phyloP scores from a whole-genome alignment of 139 green algal genomes.

The Chlorella ohadii region DNA sequence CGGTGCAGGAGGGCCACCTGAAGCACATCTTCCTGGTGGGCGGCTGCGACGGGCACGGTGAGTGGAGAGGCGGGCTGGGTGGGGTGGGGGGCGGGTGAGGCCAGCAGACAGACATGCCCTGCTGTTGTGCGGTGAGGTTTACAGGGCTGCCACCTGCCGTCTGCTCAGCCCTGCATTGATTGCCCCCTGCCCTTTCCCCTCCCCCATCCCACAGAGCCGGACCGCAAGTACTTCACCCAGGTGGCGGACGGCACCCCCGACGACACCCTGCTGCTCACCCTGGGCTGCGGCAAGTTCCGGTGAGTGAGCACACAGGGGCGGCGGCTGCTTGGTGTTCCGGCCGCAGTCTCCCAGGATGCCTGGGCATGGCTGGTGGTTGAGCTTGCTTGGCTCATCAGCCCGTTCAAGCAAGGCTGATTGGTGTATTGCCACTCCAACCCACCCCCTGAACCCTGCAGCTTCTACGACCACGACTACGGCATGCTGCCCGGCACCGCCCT shows the following conservation, averaged over 20 bases:
- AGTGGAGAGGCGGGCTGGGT: too few species aligned
- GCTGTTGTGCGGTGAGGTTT: too few species aligned
- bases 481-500: slow-evolving; percentile 34
- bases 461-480: not conserved
- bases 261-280: slow-evolving; percentile 68
- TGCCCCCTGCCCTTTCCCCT: not conserved
- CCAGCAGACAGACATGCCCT: too few species aligned
- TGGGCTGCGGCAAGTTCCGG: slow-evolving; percentile 83
- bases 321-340: too few species aligned
- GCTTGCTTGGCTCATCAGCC: too few species aligned
- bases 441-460: not conserved
- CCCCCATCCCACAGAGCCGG: slow-evolving; percentile 6
- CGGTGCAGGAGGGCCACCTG: slow-evolving; percentile 39
- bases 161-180: too few species aligned
- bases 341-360: too few species aligned
- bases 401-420: too few species aligned
- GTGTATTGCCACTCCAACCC: too few species aligned
- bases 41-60: slow-evolving; percentile 28
- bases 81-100: too few species aligned
- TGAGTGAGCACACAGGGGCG: not conserved
- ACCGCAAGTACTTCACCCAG: slow-evolving; percentile 38
- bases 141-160: too few species aligned
- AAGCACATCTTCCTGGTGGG: slow-evolving; percentile 58
- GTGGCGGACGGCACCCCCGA: slow-evolving; percentile 27
- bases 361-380: too few species aligned